Percentiles rank a stretch among this genome's conserved stretches.
phyloP scores from a whole-genome alignment of 2,329 filamentous ascomycete species.

The Venturia pyrina region DNA sequence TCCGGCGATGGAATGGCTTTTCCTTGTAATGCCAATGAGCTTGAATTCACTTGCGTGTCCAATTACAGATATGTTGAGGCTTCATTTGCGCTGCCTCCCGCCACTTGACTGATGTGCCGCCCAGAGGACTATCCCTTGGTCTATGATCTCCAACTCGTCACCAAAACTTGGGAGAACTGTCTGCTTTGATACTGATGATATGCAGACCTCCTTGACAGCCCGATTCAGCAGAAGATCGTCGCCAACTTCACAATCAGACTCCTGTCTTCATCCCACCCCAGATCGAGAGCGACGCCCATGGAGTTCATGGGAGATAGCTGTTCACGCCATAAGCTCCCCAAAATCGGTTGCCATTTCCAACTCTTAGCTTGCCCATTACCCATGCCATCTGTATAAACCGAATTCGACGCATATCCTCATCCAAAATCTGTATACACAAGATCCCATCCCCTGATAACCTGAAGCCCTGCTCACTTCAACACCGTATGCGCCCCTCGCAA shows the following conservation, averaged over 20 bases:
- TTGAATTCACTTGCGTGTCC: no score
- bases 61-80: no score
- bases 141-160: background rate
- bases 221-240: no score
- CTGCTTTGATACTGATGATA: background rate
- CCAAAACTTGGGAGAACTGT: background rate
- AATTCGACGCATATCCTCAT: no score
- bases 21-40: background rate
- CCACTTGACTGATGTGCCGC: no score
- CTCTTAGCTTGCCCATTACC: background rate
- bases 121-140: no score
- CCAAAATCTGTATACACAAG: no score
- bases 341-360: background rate
- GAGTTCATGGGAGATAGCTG: background rate
- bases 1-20: background rate
- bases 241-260: no score
- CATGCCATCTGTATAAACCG: background rate
- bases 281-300: no score
- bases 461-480: slow-evolving; percentile 55
- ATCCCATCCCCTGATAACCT: no score
- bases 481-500: slow-evolving; percentile 87
- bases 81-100: no score
- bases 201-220: background rate
- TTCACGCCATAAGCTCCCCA: background rate
- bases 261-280: no score